Evolutionary conservation across 2,329 filamentous ascomycete species (phyloP), one percentile per base, ranked within the genome.

Genomic region (Cladophialophora bantiana): DNA sequence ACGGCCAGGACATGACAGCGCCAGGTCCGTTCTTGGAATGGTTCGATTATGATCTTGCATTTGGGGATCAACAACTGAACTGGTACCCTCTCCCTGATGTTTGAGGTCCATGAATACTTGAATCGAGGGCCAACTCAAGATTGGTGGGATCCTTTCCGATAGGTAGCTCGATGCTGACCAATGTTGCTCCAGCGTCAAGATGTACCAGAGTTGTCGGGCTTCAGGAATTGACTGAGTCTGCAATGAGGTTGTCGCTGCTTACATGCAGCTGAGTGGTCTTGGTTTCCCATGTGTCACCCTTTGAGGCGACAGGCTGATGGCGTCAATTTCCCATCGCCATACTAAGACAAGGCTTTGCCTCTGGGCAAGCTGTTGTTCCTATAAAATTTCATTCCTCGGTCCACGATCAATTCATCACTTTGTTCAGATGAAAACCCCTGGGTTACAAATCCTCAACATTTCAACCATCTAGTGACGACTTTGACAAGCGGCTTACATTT

Each of bases 21-120:
- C 45, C 45, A 12, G 42, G 45, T 34, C 42, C 57, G 12, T 59
- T 59, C 57, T 40, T 45, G 32, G 57, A 52, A 13, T 59, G 57
- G 57, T 59, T 59, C 42, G 20, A 59, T 45, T 59, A 59, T 45
- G 57, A 59, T 42, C 57, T 59, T 34, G 31, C 45, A 34, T 59
- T 59, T 34, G 57, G 57, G 18, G 42, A 50, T 50, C 45, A 50
- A 50, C 20, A 50, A 26, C 20, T 50, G 20, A 50, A 50, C 45
- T 50, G 45, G 45, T 50, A 50, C 15, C 45, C 45, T 26, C 45
- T 50, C 26, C 45, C 45, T 31, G 45, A 50, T 50, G 7, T 20
- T 50, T 50, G 18, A 50, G 7, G 18, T 13, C 9, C 18, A 10
- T 50, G 45, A 10, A 5, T 12, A 20, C 9, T 31, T 13, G 18